These are phyloP conservation scores for Hyphopichia homilentoma DNA, from an alignment of 805 yeast genomes.

Conservation along the genomic window DNA sequence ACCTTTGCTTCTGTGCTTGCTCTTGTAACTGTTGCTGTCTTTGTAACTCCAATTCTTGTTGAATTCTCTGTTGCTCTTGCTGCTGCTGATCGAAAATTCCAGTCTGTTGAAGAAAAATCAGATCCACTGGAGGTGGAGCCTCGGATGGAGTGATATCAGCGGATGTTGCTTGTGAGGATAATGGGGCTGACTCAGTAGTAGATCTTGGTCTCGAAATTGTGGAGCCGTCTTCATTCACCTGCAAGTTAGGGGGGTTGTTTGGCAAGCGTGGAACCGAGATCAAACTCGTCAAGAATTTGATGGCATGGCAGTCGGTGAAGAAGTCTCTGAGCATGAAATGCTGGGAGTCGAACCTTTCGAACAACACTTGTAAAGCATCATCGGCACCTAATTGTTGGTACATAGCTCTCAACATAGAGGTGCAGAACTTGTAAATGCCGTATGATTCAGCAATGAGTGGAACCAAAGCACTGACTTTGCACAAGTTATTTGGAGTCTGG, in stretches of 20 bases:
- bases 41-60: slow-evolving; percentile 62
- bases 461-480: slow-evolving; percentile 80
- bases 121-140: slow-evolving; percentile 33
- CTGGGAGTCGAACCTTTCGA: slow-evolving; percentile 68
- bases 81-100: slow-evolving; percentile 50
- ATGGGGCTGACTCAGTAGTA: slow-evolving; percentile 21
- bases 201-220: slow-evolving; percentile 31
- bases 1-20: slow-evolving; percentile 67
- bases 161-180: slow-evolving; percentile 45
- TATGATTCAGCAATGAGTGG: slow-evolving; percentile 89
- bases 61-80: slow-evolving; percentile 57
- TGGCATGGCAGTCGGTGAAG: slow-evolving; percentile 84
- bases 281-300: slow-evolving; percentile 75
- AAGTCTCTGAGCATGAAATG: slow-evolving; percentile 72
- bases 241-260: slow-evolving; percentile 56
- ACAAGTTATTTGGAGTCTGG: slow-evolving; percentile 59
- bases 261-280: slow-evolving; percentile 74
- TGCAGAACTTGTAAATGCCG: slow-evolving; percentile 85
- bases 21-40: slow-evolving; percentile 63
- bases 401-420: slow-evolving; percentile 89
- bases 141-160: slow-evolving; percentile 22
- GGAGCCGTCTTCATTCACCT: slow-evolving; percentile 41
- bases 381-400: slow-evolving; percentile 67
- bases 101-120: slow-evolving; percentile 49
- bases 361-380: slow-evolving; percentile 73